Evolutionary conservation across 148 eudicot species (phyloP).

Genomic region (Silene conica): DNA sequence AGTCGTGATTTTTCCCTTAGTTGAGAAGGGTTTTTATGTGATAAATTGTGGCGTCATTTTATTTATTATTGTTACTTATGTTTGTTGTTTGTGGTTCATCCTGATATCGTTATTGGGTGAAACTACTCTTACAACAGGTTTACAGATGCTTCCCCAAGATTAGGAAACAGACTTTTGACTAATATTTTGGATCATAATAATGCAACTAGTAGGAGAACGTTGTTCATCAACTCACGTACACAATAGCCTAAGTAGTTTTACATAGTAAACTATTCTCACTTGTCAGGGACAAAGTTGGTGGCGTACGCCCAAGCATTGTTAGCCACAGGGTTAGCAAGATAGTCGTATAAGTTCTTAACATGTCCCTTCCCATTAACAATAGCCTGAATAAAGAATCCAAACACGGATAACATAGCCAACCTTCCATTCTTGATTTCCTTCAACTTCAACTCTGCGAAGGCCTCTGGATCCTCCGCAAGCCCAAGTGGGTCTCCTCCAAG

Average conservation of each 20-base stretch:
- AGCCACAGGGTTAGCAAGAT: slow-evolving; percentile 50
- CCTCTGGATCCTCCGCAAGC: slow-evolving; percentile 57
- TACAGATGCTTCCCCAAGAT: too few relatives aligned
- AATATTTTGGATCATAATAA: too few relatives aligned
- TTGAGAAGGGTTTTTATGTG: too few relatives aligned
- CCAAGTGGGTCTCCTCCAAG: slow-evolving; percentile 66
- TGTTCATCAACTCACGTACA: background rate
- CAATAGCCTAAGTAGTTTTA: background rate
- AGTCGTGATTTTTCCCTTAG: too few relatives aligned
- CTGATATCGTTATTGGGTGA: too few relatives aligned
- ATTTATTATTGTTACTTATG: too few relatives aligned
- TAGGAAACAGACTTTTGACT: too few relatives aligned
- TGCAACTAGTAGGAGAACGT: background rate
- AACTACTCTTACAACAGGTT: too few relatives aligned
- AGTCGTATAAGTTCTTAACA: slow-evolving; percentile 51
- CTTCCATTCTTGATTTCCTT: slow-evolving; percentile 64
- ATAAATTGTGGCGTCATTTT: too few relatives aligned
- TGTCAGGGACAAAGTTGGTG: slow-evolving; percentile 55
- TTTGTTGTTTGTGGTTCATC: too few relatives aligned
- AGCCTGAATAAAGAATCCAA: slow-evolving; percentile 62
- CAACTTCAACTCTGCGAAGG: slow-evolving; percentile 54
- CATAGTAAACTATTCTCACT: slow-evolving; percentile 19
- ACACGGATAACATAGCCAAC: slow-evolving; percentile 61
- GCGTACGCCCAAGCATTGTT: slow-evolving; percentile 65
- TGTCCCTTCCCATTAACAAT: slow-evolving; percentile 69